phyloP scores from a whole-genome alignment of 2,329 filamentous ascomycete species.

The Plenodomus biglobosus region DNA sequence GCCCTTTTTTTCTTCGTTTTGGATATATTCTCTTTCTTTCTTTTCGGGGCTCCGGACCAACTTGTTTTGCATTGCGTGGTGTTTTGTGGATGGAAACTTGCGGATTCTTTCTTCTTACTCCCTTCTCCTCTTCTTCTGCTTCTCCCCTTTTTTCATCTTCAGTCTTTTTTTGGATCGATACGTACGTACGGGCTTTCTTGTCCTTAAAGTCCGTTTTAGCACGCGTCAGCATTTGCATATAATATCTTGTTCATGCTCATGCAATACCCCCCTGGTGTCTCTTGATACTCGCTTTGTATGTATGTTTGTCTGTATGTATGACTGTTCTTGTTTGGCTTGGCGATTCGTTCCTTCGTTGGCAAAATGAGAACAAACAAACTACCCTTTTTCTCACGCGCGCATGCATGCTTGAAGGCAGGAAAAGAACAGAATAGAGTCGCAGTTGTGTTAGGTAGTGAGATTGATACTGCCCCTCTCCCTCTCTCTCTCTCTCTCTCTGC shows the following conservation, averaged over 20 bases:
- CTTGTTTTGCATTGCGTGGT: conserved; percentile 16
- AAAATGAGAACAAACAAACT: too few relatives aligned
- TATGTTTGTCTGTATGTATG: neutral
- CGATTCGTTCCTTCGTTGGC: too few relatives aligned
- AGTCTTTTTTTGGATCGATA: neutral
- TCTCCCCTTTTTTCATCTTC: neutral
- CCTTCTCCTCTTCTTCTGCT: neutral
- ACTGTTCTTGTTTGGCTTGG: neutral
- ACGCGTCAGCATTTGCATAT: too few relatives aligned
- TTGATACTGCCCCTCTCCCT: too few relatives aligned
- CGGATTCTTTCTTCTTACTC: neutral
- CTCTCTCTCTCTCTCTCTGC: too few relatives aligned
- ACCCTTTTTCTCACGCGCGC: too few relatives aligned
- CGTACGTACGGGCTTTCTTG: neutral
- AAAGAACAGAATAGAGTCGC: too few relatives aligned
- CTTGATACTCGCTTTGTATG: neutral
- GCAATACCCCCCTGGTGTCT: neutral
- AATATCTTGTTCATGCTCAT: neutral
- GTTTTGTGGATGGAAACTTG: conserved; percentile 7
- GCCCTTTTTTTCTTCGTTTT: too few relatives aligned
- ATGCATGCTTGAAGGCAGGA: too few relatives aligned
- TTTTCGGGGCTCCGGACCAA: too few relatives aligned
- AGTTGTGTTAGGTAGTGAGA: too few relatives aligned
- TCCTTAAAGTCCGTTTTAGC: too few relatives aligned
- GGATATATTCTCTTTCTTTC: neutral